Conservation (phyloP, 345 rosid genomes). For the Boechera retrofracta region DNA sequence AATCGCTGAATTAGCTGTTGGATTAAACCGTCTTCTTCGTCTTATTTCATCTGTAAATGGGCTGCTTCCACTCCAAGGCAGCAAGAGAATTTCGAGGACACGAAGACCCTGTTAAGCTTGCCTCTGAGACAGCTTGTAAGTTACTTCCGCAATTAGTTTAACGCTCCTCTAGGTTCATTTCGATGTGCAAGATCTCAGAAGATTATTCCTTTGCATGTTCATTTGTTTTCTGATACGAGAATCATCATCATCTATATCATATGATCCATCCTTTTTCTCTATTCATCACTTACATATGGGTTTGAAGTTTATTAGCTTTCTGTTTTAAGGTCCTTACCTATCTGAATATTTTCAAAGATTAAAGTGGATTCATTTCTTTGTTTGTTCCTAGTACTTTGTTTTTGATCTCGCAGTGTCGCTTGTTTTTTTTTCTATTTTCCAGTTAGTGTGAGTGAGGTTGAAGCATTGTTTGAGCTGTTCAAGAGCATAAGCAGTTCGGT, state of each 20-base stretch:
- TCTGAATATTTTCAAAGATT: neutral
- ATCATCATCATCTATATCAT: neutral
- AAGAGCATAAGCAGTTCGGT: constrained; percentile 98
- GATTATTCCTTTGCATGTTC: neutral
- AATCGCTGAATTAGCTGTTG: constrained; percentile 22
- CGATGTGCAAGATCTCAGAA: no score
- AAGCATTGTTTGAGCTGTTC: constrained; percentile 94
- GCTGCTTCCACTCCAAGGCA: constrained; percentile 87
- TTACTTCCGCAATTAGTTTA: neutral
- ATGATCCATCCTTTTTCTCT: neutral
- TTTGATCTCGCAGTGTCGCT: constrained; percentile 25
- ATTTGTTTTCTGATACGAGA: constrained; percentile 16
- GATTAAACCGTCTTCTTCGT: neutral
- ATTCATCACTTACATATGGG: constrained; percentile 1
- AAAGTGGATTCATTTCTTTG: neutral
- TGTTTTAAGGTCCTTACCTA: neutral
- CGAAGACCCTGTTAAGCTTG: constrained; percentile 83
- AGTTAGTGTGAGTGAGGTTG: constrained; percentile 99
- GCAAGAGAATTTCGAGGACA: constrained; percentile 77
- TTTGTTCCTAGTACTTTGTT: constrained; percentile 20
- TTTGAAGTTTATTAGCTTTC: neutral
- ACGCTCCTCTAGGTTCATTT: neutral
- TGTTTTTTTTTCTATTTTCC: constrained; percentile 44
- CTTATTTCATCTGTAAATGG: constrained; percentile 64
- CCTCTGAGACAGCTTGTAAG: constrained; percentile 97